Evolutionary conservation across 2,329 filamentous ascomycete genomes (phyloP).

Genomic region (Saccharata proteae): DNA sequence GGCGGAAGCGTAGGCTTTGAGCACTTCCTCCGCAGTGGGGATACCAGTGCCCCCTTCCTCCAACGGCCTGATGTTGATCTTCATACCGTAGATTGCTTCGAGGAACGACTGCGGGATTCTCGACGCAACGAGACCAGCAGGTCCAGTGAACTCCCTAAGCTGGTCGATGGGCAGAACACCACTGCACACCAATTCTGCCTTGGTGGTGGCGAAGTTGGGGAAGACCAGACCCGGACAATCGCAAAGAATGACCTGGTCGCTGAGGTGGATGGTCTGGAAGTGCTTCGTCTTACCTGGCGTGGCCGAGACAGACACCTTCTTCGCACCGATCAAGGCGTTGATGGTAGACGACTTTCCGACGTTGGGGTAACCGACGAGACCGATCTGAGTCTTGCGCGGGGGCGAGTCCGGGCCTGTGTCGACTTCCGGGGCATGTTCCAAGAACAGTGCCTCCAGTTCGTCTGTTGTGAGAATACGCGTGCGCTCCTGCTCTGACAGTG

Average conservation of each 20-base stretch:
- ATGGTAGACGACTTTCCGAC: constrained; percentile 99
- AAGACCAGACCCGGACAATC: constrained; percentile 98
- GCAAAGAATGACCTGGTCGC: constrained; percentile 78
- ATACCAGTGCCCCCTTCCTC: constrained; percentile 89
- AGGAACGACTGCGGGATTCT: constrained; percentile 81
- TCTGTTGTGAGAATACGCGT: constrained; percentile 80
- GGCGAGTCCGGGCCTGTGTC: constrained; percentile 34
- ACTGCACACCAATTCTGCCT: constrained; percentile 90
- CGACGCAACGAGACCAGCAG: constrained; percentile 67
- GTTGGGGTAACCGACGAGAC: constrained; percentile 94
- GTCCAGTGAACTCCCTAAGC: constrained; percentile 82
- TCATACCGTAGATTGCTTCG: constrained; percentile 88
- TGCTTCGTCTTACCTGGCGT: constrained; percentile 99
- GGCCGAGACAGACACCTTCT: constrained; percentile 95
- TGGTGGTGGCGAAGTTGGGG: constrained; percentile 93
- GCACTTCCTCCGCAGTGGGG: constrained; percentile 73
- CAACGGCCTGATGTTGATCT: constrained; percentile 63
- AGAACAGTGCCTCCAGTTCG: constrained; percentile 80
- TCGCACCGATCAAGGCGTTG: constrained; percentile 94
- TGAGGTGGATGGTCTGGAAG: constrained; percentile 95
- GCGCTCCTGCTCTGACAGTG: constrained; percentile 28
- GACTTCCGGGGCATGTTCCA: constrained; percentile 57
- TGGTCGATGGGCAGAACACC: constrained; percentile 95
- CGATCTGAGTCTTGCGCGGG: constrained; percentile 68
- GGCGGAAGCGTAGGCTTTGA: constrained; percentile 76